Evolutionary conservation across 2,329 filamentous ascomycete genomes (phyloP), one percentile per base, ranked within the genome.

Genomic region (Ophiobolus disseminans): DNA sequence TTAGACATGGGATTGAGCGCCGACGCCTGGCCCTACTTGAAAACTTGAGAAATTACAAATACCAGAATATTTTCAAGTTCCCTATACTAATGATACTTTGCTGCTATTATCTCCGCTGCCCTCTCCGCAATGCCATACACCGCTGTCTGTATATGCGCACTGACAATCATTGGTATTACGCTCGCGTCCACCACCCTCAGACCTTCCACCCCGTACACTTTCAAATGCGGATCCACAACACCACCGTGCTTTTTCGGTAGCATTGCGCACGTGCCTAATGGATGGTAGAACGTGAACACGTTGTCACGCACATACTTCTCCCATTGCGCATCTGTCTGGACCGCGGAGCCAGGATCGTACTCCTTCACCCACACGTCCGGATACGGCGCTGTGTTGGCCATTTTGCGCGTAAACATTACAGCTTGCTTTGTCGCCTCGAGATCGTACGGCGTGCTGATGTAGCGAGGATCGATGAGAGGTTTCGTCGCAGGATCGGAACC

Each of bases 181-280:
- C 64, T 65, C 30, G 64, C 57, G 51, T 62, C 61, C 20, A 62
- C 58, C 22, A 63, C 52, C 41, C 61, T 48, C 30, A 65, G 14
- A 11, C 49, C 54, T 25, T 42, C 43, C 8, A 62, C 53, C 3
- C 58, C 63, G 32, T 66, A 57, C n/a, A 62, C 61, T 36, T 40
- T 56, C 37, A 66, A 37, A 17, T 45, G 10, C 5, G 47, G 35
- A 36, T 57, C 52, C 6, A 66, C 55, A 2, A 64, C 62, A 4
- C 62, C 62, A 13, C 54, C 53, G 10, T 56, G 35, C 31, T 50
- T 36, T 30, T 54, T 48, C 11, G 45, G 37, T 43, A 63, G 31
- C 60, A 64, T 62, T 1, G 69, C 67, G 36, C 69, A 73, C 1
- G 69, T 73, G 5, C 72, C 71, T 6, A 69, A 26, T 3, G 66